These are phyloP conservation scores for Begonia fuchsioides DNA, from an alignment of 306 rosid genomes.

Conservation along the genomic window DNA sequence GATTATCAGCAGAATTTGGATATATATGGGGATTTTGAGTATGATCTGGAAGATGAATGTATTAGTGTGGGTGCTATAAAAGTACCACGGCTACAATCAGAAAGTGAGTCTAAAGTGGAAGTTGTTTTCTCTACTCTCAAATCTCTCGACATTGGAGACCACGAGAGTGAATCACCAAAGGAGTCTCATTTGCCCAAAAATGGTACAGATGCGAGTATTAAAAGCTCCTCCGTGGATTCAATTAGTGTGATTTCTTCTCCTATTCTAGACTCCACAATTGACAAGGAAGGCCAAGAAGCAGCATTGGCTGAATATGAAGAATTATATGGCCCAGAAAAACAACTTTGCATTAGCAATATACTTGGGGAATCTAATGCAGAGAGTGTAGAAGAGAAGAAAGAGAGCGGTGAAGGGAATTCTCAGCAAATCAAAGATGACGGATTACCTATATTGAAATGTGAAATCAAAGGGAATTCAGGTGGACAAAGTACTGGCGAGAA, in stretches of 20 bases:
- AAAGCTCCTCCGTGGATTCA: conserved; percentile 17
- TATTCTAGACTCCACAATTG: conserved; percentile 29
- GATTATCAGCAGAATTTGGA: conserved; percentile 66
- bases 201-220: conserved; percentile 12
- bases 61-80: conserved; percentile 45
- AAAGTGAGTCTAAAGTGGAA: conserved; percentile 57
- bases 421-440: conserved; percentile 19
- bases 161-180: conserved; percentile 18
- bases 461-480: conserved; percentile 22
- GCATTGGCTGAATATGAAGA: conserved; percentile 69
- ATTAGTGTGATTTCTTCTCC: conserved; percentile 28
- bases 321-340: conserved; percentile 77
- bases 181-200: conserved; percentile 26
- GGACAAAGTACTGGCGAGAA: conserved; percentile 19
- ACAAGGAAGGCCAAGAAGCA: conserved; percentile 49
- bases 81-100: conserved; percentile 39
- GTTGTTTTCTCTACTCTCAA: conserved; percentile 62
- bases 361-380: conserved; percentile 30
- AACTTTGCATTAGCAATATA: conserved; percentile 25
- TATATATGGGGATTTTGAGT: conserved; percentile 94
- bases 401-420: conserved; percentile 11
- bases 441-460: conserved; percentile 12
- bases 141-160: conserved; percentile 22
- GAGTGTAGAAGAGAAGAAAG: conserved; percentile 14
- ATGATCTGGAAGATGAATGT: conserved; percentile 79